phyloP scores from a whole-genome alignment of 169 alveolate genomes.

The Plasmodium gallinaceum region DNA sequence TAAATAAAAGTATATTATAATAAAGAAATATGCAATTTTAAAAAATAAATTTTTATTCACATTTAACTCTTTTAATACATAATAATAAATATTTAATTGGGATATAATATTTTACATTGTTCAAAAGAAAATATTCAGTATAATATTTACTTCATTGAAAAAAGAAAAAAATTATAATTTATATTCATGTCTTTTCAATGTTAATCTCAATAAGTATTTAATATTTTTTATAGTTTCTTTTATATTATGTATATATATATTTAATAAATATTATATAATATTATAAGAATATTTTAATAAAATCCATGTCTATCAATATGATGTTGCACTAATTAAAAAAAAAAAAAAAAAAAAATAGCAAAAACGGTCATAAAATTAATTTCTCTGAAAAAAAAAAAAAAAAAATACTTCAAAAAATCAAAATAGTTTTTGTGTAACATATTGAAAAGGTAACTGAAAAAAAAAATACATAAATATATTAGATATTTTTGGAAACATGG shows the following conservation, averaged over 20 bases:
- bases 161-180: conserved; percentile 6
- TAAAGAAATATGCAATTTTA: too few species aligned
- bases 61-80: not conserved
- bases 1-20: too few species aligned
- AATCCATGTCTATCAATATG: conserved; percentile 46
- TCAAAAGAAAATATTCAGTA: conserved; percentile 9
- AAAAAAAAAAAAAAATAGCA: not conserved
- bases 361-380: not conserved
- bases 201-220: conserved; percentile 1
- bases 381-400: conserved; percentile 9
- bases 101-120: conserved; percentile 9
- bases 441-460: too few species aligned
- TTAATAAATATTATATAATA: not conserved
- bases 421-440: too few species aligned
- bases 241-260: not conserved
- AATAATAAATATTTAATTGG: not conserved
- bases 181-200: conserved; percentile 38
- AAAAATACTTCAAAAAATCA: not conserved
- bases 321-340: conserved; percentile 20
- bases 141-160: not conserved
- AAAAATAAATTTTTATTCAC: too few species aligned
- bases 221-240: conserved; percentile 12
- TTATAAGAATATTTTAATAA: not conserved
- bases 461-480: too few species aligned
- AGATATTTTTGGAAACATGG: too few species aligned